These are phyloP conservation scores for Cystobasidium tubakii DNA, from an alignment of 768 basidiomycete species.

Conservation along the genomic window DNA sequence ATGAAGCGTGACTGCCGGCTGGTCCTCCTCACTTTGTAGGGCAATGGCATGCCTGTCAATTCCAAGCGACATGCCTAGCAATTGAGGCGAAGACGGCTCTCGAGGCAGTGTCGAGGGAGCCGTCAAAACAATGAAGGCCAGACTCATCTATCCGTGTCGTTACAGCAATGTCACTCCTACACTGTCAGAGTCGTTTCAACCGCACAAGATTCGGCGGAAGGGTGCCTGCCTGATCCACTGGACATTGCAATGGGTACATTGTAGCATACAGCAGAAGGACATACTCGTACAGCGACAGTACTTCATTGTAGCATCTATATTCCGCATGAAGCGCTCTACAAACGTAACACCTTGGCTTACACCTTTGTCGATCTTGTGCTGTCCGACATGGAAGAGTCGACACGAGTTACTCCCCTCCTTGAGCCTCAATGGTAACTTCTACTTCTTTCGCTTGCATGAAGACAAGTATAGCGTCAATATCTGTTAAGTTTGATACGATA, in stretches of 20 bases:
- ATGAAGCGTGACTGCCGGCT: too few species aligned
- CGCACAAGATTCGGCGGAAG: not conserved
- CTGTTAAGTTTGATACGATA: conserved; percentile 76
- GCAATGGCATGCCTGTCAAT: too few species aligned
- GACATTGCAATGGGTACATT: not conserved
- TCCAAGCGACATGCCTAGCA: too few species aligned
- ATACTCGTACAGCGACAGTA: not conserved
- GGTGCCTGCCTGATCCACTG: not conserved
- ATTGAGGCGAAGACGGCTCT: too few species aligned
- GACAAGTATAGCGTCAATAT: conserved; percentile 39
- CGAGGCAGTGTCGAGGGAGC: too few species aligned
- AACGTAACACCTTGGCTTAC: too few species aligned
- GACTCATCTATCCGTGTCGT: not conserved
- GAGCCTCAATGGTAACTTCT: conserved; percentile 26
- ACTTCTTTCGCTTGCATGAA: conserved; percentile 39
- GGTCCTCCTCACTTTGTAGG: too few species aligned
- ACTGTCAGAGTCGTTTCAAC: conserved; percentile 11
- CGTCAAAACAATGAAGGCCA: too few species aligned
- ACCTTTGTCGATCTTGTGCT: too few species aligned
- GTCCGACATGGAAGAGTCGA: too few species aligned
- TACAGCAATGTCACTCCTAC: not conserved
- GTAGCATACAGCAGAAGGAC: not conserved
- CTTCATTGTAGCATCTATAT: too few species aligned
- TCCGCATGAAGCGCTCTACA: too few species aligned
- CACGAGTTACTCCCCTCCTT: not conserved